phyloP scores from a whole-genome alignment of 306 rosid species.

The Lotus japonicus region DNA sequence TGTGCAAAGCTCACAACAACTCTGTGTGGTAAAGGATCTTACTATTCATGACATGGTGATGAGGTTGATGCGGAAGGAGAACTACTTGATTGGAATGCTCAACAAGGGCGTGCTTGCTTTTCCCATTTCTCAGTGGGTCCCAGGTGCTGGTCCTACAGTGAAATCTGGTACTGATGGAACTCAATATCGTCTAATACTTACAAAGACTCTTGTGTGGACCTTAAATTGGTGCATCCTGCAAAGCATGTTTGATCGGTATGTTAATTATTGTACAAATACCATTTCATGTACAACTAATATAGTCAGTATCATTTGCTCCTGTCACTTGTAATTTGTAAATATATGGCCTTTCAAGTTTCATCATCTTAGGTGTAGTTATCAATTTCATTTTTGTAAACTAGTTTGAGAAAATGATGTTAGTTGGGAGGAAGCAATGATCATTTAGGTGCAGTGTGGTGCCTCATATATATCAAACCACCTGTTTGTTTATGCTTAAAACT shows the following conservation, averaged over 20 bases:
- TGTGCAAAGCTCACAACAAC: slow-evolving; percentile 62
- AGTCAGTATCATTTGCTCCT: not conserved
- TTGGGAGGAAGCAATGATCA: not conserved
- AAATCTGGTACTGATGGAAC: slow-evolving; percentile 44
- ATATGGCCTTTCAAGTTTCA: slow-evolving; percentile 4
- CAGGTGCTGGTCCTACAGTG: slow-evolving; percentile 80
- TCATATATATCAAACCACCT: slow-evolving; percentile 21
- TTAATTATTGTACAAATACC: slow-evolving; percentile 9
- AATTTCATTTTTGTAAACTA: not conserved
- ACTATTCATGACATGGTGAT: slow-evolving; percentile 87
- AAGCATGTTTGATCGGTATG: slow-evolving; percentile 97
- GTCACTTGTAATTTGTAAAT: not conserved
- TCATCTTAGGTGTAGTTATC: not conserved
- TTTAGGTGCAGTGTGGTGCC: not conserved
- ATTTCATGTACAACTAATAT: not conserved
- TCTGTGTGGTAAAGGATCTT: slow-evolving; percentile 83
- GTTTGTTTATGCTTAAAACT: slow-evolving; percentile 14
- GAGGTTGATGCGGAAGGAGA: slow-evolving; percentile 97
- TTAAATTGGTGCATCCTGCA: slow-evolving; percentile 93
- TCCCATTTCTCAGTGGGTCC: slow-evolving; percentile 87
- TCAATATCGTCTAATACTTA: slow-evolving; percentile 52
- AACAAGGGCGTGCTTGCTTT: slow-evolving; percentile 93
- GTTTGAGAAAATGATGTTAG: slow-evolving; percentile 2
- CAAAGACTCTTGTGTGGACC: slow-evolving; percentile 94
- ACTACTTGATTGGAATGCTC: slow-evolving; percentile 90